Evolutionary conservation across 2,329 filamentous ascomycete genomes (phyloP), one percentile per base, ranked within the genome.

Genomic region (Albophoma yamanashiensis): DNA sequence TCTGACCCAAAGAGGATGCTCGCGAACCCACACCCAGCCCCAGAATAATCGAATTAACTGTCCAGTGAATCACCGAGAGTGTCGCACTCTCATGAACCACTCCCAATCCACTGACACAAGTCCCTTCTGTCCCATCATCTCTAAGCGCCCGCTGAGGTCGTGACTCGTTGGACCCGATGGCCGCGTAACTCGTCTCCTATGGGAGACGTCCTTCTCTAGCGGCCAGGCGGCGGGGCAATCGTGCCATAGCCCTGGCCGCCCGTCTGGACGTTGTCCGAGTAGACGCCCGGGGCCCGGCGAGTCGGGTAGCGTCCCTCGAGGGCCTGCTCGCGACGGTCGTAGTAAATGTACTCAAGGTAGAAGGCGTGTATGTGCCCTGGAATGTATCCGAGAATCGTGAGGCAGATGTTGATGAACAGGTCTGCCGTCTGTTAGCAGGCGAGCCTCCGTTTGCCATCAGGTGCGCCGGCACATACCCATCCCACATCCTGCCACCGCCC

Each of bases 311-410:
- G 76, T 6, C 88, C 88, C 40, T 82, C 76, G 55, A 79, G 75
- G 2, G 81, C 79, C 70, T 86, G 82, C 66, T 90, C 86, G 58
- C 80, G 82, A 45, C 88, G 87, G 67, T 90, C 84, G 73, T 88
- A 93, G 76, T 92, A 96, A 63, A 95, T 79, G 71, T 92, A 95
- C 74, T 92, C 85, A 62, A 91, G 66, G 71, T 92, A 94, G 73
- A 92, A 92, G 52, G 89, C 89, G 70, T 92, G 87, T 50, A 93
- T 82, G 65, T 91, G 87, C 9, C 89, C 91, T 0, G 90, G 90
- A 57, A 94, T 74, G 71, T 87, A 89, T n/a, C 86, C 86, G 27
- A 89, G 78, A 36, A 89, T 67, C 0, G 86, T 89, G 63, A 89
- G 74, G 65, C 82, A 79, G 66, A 89, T 81, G 70, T 89, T 89